Evolutionary conservation across 768 basidiomycete genomes (phyloP), one percentile per base, ranked within the genome.

Genomic region (Russula ochroleuca): DNA sequence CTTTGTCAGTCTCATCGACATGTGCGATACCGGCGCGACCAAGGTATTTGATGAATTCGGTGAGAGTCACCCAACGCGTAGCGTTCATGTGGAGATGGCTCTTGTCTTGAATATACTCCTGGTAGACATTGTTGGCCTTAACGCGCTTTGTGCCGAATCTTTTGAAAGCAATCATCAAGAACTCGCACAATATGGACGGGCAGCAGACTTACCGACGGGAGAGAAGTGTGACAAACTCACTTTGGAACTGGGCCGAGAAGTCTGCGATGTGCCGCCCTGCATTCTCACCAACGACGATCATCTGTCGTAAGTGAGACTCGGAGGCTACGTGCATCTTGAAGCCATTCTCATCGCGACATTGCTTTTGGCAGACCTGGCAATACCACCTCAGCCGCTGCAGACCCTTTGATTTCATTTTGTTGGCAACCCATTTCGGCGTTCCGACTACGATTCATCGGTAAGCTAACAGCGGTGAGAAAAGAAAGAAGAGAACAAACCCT

Each of bases 301-400:
- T 98, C 74, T 98, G 94, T 3, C 97, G 85, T 40, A 98, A 78
- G 76, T 99, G 97, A 1, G 87, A 81, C 74, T 96, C 94, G 35
- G 91, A 92, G 59, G 84, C 82, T 17, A 86, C 83, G 73, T 98
- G 94, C 74, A 93, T 95, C 76, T 97, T 97, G 84, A 98, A 99
- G 19, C 95, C 97, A 75, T 99, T 99, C 79, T 98, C 97, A 75
- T 98, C 92, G 73, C 95, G 81, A 75, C 96, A 98, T 76, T 98
- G 96, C 74, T 99, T 99, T 81, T 98, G 79, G 83, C 97, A 98
- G 68, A 98, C 92, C 81, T 99, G 96, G 72, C 96, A 98, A 77
- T 91, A 99, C 96, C 95, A 98, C 66, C 95, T 83, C 67, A 98
- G 84, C 71, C 94, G 86, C 75, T 97, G 96, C 54, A 96, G 80